These are phyloP conservation scores for Hansenula sp. DNA, from an alignment of 1,139 yeast species.

Conservation along the genomic window DNA sequence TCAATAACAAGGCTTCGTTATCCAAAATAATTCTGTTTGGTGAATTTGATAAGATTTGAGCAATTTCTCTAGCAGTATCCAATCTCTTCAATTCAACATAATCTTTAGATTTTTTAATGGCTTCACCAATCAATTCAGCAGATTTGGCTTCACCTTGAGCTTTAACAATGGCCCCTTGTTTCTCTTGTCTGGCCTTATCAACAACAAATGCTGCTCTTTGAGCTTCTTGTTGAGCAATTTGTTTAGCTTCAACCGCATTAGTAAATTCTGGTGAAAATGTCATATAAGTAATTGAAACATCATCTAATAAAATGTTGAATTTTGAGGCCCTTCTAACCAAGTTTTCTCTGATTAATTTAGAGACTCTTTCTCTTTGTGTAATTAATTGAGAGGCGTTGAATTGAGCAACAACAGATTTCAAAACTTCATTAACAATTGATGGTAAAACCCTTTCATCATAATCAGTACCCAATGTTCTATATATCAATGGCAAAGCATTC, in stretches of 20 bases:
- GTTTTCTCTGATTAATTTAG: conserved; percentile 86
- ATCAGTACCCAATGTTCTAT: conserved; percentile 88
- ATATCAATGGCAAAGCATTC: conserved; percentile 73
- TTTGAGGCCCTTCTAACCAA: conserved; percentile 88
- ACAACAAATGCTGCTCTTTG: conserved; percentile 97
- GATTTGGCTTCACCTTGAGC: conserved; percentile 99
- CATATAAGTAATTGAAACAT: conserved; percentile 94
- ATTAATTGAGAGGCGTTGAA: conserved; percentile 97
- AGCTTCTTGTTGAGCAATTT: conserved; percentile 99
- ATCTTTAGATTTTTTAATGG: conserved; percentile 92
- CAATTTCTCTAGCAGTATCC: conserved; percentile 97
- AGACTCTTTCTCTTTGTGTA: conserved; percentile 96
- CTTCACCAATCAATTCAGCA: conserved; percentile 98
- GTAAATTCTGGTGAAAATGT: conserved; percentile 98
- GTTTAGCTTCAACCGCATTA: conserved; percentile 97
- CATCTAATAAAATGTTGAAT: conserved; percentile 86
- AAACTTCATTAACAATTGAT: conserved; percentile 93
- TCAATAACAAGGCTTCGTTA: conserved; percentile 85
- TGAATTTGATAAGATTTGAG: conserved; percentile 74
- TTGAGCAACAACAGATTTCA: conserved; percentile 96
- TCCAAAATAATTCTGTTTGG: conserved; percentile 92
- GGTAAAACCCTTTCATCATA: conserved; percentile 97
- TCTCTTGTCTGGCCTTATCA: conserved; percentile 96
- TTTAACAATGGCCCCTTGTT: conserved; percentile 92
- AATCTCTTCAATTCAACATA: conserved; percentile 95